These are phyloP conservation scores for Areca catechu DNA, from an alignment of 176 grass and related monocot genomes.

Conservation along the genomic window DNA sequence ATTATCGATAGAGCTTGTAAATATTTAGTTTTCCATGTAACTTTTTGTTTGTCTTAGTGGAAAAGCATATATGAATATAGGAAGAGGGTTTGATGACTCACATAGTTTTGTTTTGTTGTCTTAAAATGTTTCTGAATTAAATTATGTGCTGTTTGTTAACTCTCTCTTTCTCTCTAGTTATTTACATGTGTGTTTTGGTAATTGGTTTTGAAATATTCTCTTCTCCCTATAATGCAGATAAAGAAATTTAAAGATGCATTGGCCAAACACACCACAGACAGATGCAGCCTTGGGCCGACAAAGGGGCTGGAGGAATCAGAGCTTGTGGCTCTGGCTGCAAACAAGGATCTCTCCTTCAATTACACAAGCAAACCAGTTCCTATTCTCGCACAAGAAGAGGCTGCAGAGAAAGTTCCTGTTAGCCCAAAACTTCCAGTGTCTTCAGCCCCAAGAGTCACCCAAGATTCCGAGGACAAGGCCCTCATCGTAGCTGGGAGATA, in stretches of 20 bases:
- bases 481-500: conserved; percentile 59
- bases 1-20: too few species aligned
- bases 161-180: too few species aligned
- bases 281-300: conserved; percentile 62
- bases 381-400: conserved; percentile 5
- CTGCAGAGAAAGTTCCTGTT: conserved; percentile 13
- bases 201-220: too few species aligned
- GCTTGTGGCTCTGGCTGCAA: conserved; percentile 62
- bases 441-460: background rate
- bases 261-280: conserved; percentile 84
- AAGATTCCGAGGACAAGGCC: conserved; percentile 41
- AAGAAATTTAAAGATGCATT: conserved; percentile 91
- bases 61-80: too few species aligned
- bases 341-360: conserved; percentile 77
- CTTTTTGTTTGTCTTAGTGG: too few species aligned
- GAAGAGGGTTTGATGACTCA: too few species aligned
- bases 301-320: conserved; percentile 66
- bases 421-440: conserved; percentile 24
- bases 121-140: too few species aligned
- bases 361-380: conserved; percentile 46
- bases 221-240: conserved; percentile 40
- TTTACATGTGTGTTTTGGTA: too few species aligned
- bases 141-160: too few species aligned
- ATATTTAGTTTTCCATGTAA: too few species aligned
- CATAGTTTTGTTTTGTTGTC: too few species aligned